A percentile compares a stretch with the other conserved stretches of the same genome.
Evolutionary conservation across 2,329 filamentous ascomycete genomes (phyloP).

Genomic region (Cladosporium sp.): DNA sequence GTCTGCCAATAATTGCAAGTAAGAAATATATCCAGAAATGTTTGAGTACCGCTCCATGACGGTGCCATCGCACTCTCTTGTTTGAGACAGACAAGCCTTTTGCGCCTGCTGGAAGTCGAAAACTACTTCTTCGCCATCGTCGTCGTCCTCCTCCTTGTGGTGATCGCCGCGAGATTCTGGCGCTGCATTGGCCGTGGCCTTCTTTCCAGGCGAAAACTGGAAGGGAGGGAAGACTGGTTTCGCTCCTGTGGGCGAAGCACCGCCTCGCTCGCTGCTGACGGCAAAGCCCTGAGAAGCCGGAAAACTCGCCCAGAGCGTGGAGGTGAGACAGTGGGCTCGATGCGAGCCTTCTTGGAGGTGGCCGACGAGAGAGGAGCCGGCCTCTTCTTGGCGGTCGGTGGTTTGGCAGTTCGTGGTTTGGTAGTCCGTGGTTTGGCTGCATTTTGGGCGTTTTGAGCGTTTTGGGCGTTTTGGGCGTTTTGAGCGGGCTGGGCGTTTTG

Average conservation of each 20-base stretch:
- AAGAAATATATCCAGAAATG: not conserved
- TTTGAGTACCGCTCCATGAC: not conserved
- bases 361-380: not conserved
- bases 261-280: not conserved
- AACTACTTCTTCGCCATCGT: not conserved
- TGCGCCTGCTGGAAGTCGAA: not conserved
- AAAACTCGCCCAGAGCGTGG: not conserved
- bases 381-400: not conserved
- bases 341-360: not conserved
- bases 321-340: not conserved
- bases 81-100: not conserved
- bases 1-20: not conserved
- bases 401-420: not conserved
- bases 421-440: not conserved
- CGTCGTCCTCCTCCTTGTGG: not conserved
- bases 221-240: not conserved
- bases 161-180: too few species aligned
- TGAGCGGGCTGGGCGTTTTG: too few species aligned
- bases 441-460: too few species aligned
- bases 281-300: not conserved
- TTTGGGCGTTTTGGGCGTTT: too few species aligned
- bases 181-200: too few species aligned
- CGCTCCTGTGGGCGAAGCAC: not conserved
- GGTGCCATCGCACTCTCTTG: not conserved
- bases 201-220: not conserved